These are phyloP conservation scores for Coniochaeta ligniaria DNA, from an alignment of 2,329 filamentous ascomycete genomes.

Conservation along the genomic window DNA sequence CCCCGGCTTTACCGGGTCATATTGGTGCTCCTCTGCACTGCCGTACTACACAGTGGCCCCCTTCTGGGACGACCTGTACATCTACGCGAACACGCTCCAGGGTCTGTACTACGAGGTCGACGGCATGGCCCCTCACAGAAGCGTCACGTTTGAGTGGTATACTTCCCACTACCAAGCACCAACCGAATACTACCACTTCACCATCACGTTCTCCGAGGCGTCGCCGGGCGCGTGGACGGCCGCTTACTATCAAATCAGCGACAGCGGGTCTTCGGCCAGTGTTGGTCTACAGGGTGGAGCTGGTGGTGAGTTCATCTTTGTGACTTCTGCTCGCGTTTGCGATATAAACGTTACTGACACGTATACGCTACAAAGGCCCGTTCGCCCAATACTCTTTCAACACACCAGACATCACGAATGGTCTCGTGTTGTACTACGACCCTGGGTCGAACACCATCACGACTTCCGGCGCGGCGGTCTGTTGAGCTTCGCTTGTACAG, in stretches of 20 bases:
- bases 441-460: not conserved
- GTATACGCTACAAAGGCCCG: not conserved
- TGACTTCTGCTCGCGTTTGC: not conserved
- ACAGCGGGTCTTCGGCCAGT: not conserved
- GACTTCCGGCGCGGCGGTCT: not conserved
- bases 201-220: not conserved
- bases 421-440: not conserved
- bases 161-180: not conserved
- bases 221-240: not conserved
- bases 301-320: not conserved
- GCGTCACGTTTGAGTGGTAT: not conserved
- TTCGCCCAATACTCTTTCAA: not conserved
- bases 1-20: not conserved
- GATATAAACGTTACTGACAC: not conserved
- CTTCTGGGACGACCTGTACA: not conserved
- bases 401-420: not conserved
- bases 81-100: not conserved
- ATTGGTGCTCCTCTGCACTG: not conserved
- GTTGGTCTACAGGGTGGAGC: not conserved
- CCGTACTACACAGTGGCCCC: not conserved
- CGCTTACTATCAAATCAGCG: not conserved
- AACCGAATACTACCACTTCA: not conserved
- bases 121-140: not conserved
- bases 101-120: not conserved
- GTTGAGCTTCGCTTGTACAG: not conserved